Base-by-base conservation (phyloP, 148 eudicot species). In the Camellia granthamiana region DNA sequence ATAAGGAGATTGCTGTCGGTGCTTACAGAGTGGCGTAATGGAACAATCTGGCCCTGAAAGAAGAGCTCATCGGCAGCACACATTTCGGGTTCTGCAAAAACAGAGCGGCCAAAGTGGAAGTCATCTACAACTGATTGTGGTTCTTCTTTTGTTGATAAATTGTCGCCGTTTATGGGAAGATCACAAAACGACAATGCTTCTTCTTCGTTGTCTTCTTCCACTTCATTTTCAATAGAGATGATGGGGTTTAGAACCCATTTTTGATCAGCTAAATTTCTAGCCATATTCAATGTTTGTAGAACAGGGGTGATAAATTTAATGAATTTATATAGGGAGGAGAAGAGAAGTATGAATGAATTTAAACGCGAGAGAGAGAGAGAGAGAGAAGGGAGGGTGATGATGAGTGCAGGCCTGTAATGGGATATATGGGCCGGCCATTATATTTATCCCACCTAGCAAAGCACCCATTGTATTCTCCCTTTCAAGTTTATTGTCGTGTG, bases 21-120 rank as follows among this genome's bases (percentile, higher is more conserved):
- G 81, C 93, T 93, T 4, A 92, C 73, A 7, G 97, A 94, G 79
- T 90, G 88, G 58, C 95, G 97, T 54, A 88, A 83, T 0, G 97
- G 95, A 0, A 91, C 76, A 23, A 93, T 84, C 74, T 87, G 90
- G 11, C 97, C 97, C 7, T 87, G 80, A 72, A 85, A 90, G 81
- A 93, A 90, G 51, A 93, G 85, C 72, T 91, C 93, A 62, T 93
- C 95, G 0, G 97, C 94, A 0, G 83, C 76, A 44, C 95, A 93
- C 97, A 91, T 91, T 54, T 93, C 92, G 3, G 86, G 60, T 63
- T 91, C 89, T 9, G 77, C 66, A 1, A 49, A 49, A 3, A 70
- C 52, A 14, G 89, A 83, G 15, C 84, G 87, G 21, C 89, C 85
- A 78, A 96, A 95, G 74, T 93, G 87, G 64, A 96, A 95, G 41